Evolutionary conservation across 2,329 filamentous ascomycete genomes (phyloP), one percentile per base, ranked within the genome.

Genomic region (Beauveria sp.): DNA sequence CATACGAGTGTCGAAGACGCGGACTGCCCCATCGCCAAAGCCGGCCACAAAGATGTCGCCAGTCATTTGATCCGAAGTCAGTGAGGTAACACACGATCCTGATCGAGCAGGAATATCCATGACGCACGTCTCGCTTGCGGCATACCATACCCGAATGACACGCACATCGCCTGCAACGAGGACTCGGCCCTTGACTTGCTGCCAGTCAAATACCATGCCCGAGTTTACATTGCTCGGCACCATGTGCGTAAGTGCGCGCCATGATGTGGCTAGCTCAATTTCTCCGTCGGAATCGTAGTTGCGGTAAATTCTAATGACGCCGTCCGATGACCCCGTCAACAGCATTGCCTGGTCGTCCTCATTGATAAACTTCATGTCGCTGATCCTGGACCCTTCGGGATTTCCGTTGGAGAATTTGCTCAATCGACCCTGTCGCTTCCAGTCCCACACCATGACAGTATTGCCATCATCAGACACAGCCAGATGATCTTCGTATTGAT

Each of bases 151-250:
- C 42, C 93, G 85, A 68, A 99, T 97, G 40, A 97, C 90, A 62
- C 95, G 90, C 60, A 97, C 91, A 72, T 99, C 95, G 50, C 95
- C 95, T 12, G 95, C 95, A 38, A 98, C 95, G n/a, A 99, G 82
- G 8, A 96, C 88, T 64, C 91, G 90, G 8, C 95, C 95, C 67
- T 91, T 91, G n/a, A 96, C 93, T 76, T 99, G 95, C 73, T 98
- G 93, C 95, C 95, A 99, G 73, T 99, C 93, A 72, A 98, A 96
- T 28, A 98, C 93, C 76, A 99, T 88, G 24, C 95, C 95, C 1
- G 93, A 93, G 73, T 96, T 96, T 70, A 93, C 89, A 69, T 93
- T 96, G 73, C 91, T 96, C 4, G 93, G 91, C 6, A 98, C 89
- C 72, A 98, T 89, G 75, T 99, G 91, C 14, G 91, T 96, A 63